These are phyloP conservation scores for Zymoseptoria passerinii DNA, from an alignment of 2,329 filamentous ascomycete species.

Conservation along the genomic window DNA sequence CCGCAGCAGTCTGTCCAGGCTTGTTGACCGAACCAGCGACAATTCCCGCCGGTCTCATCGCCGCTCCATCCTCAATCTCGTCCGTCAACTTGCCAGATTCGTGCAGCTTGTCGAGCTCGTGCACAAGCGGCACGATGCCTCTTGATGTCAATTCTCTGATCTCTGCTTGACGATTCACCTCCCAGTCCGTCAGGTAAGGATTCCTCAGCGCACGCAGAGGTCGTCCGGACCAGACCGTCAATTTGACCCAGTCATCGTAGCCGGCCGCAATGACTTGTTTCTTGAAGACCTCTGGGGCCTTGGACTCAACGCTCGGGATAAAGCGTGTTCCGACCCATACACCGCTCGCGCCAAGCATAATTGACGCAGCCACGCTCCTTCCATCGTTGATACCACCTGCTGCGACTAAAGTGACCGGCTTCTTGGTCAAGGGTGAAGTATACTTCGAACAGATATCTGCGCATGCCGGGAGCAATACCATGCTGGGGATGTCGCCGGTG, in stretches of 20 bases:
- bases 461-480: constrained; percentile 82
- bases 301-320: constrained; percentile 60
- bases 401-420: constrained; percentile 80
- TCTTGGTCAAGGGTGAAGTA: constrained; percentile 76
- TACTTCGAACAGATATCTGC: constrained; percentile 70
- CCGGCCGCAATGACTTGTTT: constrained; percentile 64
- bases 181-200: constrained; percentile 88
- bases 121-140: constrained; percentile 85
- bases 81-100: constrained; percentile 21
- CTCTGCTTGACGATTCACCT: constrained; percentile 76
- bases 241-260: constrained; percentile 90
- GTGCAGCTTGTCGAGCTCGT: constrained; percentile 73
- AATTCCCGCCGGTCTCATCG: constrained; percentile 28
- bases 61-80: constrained; percentile 23
- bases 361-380: constrained; percentile 73
- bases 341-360: constrained; percentile 83
- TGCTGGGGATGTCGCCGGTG: constrained; percentile 73
- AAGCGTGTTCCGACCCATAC: constrained; percentile 97
- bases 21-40: constrained; percentile 15
- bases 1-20: constrained; percentile 12
- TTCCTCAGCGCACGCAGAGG: constrained; percentile 88
- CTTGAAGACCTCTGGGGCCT: constrained; percentile 12
- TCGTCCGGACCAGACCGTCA: constrained; percentile 93
- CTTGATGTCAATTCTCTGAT: constrained; percentile 83
- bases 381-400: constrained; percentile 90